Evolutionary conservation across 1,284 basidiomycete genomes (phyloP).

Genomic region (Puccinia triticina): DNA sequence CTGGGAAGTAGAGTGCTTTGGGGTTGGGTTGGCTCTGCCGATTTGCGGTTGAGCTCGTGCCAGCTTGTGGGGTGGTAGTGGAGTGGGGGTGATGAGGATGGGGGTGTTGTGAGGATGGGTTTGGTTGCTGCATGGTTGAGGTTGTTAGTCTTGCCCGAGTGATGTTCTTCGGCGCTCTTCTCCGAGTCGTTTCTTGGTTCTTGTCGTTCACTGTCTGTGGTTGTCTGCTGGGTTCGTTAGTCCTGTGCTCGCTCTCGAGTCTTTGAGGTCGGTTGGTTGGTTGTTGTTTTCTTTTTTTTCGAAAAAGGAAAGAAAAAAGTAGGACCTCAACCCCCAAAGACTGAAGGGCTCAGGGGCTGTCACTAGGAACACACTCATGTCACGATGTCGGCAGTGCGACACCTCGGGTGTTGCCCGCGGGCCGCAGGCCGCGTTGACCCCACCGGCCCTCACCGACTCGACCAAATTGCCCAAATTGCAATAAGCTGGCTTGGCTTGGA

Average conservation of each 20-base stretch:
- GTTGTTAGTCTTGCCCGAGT: neutral
- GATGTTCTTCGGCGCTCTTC: neutral
- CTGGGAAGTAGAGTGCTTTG: slow-evolving; percentile 38
- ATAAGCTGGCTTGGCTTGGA: too few relatives aligned
- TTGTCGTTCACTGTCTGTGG: neutral
- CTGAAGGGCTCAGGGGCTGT: neutral
- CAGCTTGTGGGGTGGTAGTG: slow-evolving; percentile 1
- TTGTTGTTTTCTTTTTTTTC: neutral
- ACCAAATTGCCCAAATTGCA: too few relatives aligned
- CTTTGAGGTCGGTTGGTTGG: neutral
- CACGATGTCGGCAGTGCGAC: neutral
- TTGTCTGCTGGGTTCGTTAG: neutral
- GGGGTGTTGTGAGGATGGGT: neutral
- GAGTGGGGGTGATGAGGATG: neutral
- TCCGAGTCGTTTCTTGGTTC: neutral
- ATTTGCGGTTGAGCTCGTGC: slow-evolving; percentile 1
- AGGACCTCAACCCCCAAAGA: too few relatives aligned
- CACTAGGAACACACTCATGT: neutral
- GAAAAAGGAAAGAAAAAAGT: neutral
- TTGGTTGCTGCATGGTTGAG: slow-evolving; percentile 12
- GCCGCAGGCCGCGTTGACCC: too few relatives aligned
- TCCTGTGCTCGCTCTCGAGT: neutral
- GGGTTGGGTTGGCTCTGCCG: neutral
- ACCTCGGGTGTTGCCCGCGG: too few relatives aligned
- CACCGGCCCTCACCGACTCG: too few relatives aligned